phyloP scores from a whole-genome alignment of 768 basidiomycete genomes.

The Russula vinacea region DNA sequence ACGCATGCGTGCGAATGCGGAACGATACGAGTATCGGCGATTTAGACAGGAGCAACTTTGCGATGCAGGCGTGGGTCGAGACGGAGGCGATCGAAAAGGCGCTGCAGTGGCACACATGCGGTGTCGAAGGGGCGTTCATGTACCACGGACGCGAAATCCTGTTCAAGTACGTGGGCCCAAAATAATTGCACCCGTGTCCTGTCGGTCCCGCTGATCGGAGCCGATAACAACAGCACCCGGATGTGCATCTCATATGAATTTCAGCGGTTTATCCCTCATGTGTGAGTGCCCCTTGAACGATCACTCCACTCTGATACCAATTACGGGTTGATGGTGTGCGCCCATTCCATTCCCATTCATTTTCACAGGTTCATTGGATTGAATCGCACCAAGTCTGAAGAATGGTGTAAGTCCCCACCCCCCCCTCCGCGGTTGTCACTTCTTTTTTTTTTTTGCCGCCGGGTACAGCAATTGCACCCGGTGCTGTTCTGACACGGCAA shows the following conservation, averaged over 20 bases:
- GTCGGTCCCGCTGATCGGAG: slow-evolving; percentile 19
- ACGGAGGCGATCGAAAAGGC: slow-evolving; percentile 62
- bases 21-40: slow-evolving; percentile 43
- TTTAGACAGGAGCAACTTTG: slow-evolving; percentile 57
- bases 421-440: too few relatives aligned
- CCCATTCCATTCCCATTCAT: too few relatives aligned
- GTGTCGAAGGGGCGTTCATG: slow-evolving; percentile 62
- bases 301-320: slow-evolving; percentile 33
- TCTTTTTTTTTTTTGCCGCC: neutral
- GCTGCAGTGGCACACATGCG: slow-evolving; percentile 62
- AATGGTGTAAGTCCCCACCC: slow-evolving; percentile 56
- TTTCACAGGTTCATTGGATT: slow-evolving; percentile 27
- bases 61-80: slow-evolving; percentile 66
- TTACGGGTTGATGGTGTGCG: slow-evolving; percentile 39
- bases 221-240: slow-evolving; percentile 48
- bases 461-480: slow-evolving; percentile 28
- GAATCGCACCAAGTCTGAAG: slow-evolving; percentile 54
- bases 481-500: slow-evolving; percentile 1
- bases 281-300: slow-evolving; percentile 36
- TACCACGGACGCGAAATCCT: slow-evolving; percentile 70
- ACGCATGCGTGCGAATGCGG: slow-evolving; percentile 64
- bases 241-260: slow-evolving; percentile 72
- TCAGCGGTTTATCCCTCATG: slow-evolving; percentile 58
- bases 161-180: slow-evolving; percentile 57
- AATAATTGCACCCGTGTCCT: neutral